Evolutionary conservation across 2,329 filamentous ascomycete genomes (phyloP).

Genomic region (Cercospora sp.): DNA sequence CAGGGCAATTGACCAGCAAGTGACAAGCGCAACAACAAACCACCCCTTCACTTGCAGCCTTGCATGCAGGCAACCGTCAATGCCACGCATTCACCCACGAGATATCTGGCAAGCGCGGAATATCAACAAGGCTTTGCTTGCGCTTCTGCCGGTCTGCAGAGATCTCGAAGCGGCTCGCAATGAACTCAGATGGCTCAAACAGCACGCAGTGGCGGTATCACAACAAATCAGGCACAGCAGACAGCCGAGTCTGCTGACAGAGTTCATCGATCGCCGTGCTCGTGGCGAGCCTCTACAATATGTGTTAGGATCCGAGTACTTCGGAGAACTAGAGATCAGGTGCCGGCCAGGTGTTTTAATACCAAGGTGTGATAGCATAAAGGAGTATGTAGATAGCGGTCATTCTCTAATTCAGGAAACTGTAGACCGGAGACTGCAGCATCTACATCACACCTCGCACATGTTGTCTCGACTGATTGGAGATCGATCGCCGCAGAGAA

Average conservation of each 20-base stretch:
- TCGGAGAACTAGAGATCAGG: conserved; percentile 76
- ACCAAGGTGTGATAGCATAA: conserved; percentile 59
- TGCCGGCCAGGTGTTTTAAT: conserved; percentile 81
- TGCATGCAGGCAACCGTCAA: conserved; percentile 13
- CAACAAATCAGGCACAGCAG: conserved; percentile 30
- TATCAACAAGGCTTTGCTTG: conserved; percentile 51
- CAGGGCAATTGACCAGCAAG: neutral
- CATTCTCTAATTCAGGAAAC: conserved; percentile 16
- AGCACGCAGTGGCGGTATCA: conserved; percentile 50
- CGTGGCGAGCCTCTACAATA: conserved; percentile 84
- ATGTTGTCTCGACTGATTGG: conserved; percentile 29
- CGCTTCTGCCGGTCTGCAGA: conserved; percentile 65
- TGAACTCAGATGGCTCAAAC: conserved; percentile 72
- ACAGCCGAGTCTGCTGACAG: conserved; percentile 30
- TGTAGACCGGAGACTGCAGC: conserved; percentile 51
- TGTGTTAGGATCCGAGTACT: conserved; percentile 82
- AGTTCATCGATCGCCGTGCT: conserved; percentile 44
- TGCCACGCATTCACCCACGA: conserved; percentile 38
- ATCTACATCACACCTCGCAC: conserved; percentile 40
- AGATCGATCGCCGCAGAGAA: conserved; percentile 11
- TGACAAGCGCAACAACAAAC: neutral
- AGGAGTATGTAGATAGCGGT: neutral
- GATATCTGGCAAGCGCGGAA: conserved; percentile 31
- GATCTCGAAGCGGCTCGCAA: conserved; percentile 63
- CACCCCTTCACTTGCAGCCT: neutral